Conservation (phyloP, 176 grass and related monocot species). For the Aechmea fasciata region DNA sequence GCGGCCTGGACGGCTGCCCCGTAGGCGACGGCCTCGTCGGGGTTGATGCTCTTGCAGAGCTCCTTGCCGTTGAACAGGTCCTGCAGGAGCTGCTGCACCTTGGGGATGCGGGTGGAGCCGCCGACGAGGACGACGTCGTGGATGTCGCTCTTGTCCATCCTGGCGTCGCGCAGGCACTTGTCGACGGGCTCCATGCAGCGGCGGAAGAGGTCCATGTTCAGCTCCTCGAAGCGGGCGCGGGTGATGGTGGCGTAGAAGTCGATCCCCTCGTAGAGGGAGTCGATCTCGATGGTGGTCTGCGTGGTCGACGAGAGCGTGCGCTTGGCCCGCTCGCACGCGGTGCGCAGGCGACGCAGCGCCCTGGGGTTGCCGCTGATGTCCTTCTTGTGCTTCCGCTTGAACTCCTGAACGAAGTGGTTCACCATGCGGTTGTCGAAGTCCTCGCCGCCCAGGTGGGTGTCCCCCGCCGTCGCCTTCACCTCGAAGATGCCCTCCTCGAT, state of each 20-base stretch:
- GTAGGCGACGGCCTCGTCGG: constrained; percentile 76
- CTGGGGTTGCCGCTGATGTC: constrained; percentile 71
- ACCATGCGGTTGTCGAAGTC: constrained; percentile 82
- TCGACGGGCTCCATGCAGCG: constrained; percentile 77
- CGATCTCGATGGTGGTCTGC: constrained; percentile 62
- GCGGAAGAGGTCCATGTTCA: constrained; percentile 77
- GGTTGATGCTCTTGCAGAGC: constrained; percentile 89
- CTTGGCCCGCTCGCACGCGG: constrained; percentile 71
- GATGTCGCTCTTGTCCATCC: constrained; percentile 55
- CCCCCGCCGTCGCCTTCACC: constrained; percentile 59
- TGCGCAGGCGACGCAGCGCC: constrained; percentile 40
- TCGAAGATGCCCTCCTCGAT: constrained; percentile 88
- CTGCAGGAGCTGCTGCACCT: constrained; percentile 67
- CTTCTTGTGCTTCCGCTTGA: constrained; percentile 73
- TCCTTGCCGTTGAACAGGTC: constrained; percentile 81
- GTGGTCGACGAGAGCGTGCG: constrained; percentile 62
- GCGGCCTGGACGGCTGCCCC: constrained; percentile 68
- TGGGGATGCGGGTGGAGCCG: constrained; percentile 70
- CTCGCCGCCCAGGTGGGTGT: constrained; percentile 73
- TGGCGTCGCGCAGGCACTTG: constrained; percentile 65
- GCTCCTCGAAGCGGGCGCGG: constrained; percentile 62
- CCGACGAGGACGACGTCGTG: constrained; percentile 67
- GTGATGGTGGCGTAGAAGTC: constrained; percentile 66
- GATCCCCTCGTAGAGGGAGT: constrained; percentile 58
- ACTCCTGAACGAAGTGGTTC: constrained; percentile 71